Conservation (phyloP, 2,329 filamentous ascomycete species). For the Trichoderma sp. region DNA sequence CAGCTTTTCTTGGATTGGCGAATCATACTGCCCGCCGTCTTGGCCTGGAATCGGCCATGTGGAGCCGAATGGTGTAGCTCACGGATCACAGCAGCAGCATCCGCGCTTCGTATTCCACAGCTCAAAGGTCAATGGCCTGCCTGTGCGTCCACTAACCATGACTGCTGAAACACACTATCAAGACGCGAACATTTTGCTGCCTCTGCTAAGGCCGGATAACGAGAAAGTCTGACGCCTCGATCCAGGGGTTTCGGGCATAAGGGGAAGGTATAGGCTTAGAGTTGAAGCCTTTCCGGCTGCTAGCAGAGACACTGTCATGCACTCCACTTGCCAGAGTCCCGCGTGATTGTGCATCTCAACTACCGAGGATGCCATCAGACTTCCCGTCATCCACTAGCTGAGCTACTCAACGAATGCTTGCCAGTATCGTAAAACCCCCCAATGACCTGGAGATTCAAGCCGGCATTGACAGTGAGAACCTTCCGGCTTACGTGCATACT, state of each 20-base stretch:
- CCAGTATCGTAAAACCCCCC: neutral
- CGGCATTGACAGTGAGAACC: neutral
- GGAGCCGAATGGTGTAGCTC: neutral
- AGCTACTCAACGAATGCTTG: neutral
- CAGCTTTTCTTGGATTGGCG: constrained; percentile 2
- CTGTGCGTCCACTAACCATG: constrained; percentile 2
- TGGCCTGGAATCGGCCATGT: neutral
- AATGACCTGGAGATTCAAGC: neutral
- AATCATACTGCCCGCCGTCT: neutral
- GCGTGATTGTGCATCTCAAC: neutral
- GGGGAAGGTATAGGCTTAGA: neutral
- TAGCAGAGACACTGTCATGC: neutral
- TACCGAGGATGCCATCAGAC: neutral
- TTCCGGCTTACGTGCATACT: neutral
- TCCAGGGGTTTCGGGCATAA: constrained; percentile 4
- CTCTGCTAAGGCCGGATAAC: neutral
- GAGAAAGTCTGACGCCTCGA: constrained; percentile 9
- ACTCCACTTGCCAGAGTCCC: neutral
- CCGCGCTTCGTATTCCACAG: neutral
- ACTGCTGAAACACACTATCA: constrained; percentile 13
- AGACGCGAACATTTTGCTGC: neutral
- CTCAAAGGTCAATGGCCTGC: neutral
- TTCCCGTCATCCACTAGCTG: neutral
- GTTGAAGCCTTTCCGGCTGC: neutral
- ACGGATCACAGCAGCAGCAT: neutral